A percentile compares a stretch with the other conserved stretches of the same genome.
These are phyloP conservation scores for Jimgerdemannia lactiflua DNA, from an alignment of 192 early-diverging fungal genomes.

Conservation along the genomic window DNA sequence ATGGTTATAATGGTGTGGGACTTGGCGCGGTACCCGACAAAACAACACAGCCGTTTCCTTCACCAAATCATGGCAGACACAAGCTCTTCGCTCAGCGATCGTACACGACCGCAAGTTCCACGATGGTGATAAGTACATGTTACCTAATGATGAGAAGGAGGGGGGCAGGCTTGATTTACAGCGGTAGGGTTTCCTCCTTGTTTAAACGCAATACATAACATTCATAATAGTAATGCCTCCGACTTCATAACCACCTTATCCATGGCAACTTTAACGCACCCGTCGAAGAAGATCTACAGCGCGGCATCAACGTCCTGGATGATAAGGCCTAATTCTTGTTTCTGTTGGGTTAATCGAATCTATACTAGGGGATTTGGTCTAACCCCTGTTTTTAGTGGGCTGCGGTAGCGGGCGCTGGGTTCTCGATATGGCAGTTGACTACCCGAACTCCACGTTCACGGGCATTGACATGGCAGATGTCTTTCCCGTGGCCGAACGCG, in stretches of 20 bases:
- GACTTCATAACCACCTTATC: neutral
- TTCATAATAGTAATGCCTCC: neutral
- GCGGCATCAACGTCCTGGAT: conserved; percentile 23
- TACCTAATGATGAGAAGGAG: conserved; percentile 11
- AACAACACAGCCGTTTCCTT: no score
- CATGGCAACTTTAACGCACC: conserved; percentile 20
- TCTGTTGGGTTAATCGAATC: no score
- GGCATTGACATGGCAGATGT: conserved; percentile 9
- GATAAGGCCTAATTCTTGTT: no score
- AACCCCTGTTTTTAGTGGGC: neutral
- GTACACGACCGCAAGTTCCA: neutral
- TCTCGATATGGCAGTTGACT: conserved; percentile 16
- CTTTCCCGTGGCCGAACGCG: conserved; percentile 5
- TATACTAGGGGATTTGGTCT: no score
- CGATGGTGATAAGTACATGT: neutral
- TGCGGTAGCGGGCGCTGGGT: conserved; percentile 12
- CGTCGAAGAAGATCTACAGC: conserved; percentile 4
- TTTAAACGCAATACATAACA: neutral
- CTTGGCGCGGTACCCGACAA: no score
- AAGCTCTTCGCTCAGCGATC: neutral
- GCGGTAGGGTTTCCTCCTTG: neutral
- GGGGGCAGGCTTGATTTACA: conserved; percentile 4
- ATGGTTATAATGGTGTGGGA: no score
- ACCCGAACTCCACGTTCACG: conserved; percentile 5
- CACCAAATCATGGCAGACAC: no score